Evolutionary conservation across 345 rosid genomes (phyloP).

Genomic region (Leavenworthia alabamica): DNA sequence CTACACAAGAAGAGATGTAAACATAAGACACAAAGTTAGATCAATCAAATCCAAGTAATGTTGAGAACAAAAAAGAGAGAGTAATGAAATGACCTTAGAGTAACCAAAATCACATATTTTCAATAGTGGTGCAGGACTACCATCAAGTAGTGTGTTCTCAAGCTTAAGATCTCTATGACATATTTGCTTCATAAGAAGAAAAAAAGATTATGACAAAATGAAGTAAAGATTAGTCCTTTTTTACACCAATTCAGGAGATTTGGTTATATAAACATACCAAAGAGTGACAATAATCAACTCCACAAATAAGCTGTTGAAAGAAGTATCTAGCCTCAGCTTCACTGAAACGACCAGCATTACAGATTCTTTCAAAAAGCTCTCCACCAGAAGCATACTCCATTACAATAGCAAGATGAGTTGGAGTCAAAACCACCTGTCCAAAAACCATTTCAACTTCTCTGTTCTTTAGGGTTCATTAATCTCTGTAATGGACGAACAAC

Average conservation of each 20-base stretch:
- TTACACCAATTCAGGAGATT: neutral
- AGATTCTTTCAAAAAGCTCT: constrained; percentile 83
- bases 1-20: constrained; percentile 30
- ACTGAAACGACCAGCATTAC: constrained; percentile 87
- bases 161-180: constrained; percentile 93
- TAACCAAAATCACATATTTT: constrained; percentile 94
- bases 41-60: constrained; percentile 1
- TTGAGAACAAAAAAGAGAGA: neutral
- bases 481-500: neutral
- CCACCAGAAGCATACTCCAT: constrained; percentile 97
- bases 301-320: constrained; percentile 87
- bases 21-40: neutral
- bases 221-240: neutral
- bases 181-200: constrained; percentile 57
- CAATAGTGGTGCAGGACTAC: constrained; percentile 84
- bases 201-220: neutral
- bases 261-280: constrained; percentile 39
- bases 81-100: constrained; percentile 56
- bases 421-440: constrained; percentile 64
- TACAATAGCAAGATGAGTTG: constrained; percentile 81
- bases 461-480: neutral
- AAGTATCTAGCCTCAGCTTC: constrained; percentile 96
- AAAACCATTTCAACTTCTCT: neutral
- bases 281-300: constrained; percentile 71
- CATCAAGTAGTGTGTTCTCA: constrained; percentile 86